These are phyloP conservation scores for Hylodesmum podocarpum DNA, from an alignment of 306 rosid genomes.

Conservation along the genomic window DNA sequence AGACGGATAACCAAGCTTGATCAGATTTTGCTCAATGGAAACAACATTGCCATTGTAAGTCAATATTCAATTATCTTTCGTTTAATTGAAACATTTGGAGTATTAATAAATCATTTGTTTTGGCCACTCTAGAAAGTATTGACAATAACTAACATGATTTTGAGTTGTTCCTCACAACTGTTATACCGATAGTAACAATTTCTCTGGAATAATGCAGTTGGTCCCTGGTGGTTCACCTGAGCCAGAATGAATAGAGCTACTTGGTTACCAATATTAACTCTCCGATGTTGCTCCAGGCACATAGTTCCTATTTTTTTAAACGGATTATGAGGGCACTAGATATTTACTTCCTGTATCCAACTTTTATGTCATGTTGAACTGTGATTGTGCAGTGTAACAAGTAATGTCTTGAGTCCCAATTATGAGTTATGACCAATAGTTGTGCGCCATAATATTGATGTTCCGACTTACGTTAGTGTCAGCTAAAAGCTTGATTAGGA, in stretches of 20 bases:
- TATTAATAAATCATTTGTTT: neutral
- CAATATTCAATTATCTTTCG: constrained; percentile 33
- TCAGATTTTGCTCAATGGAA: constrained; percentile 93
- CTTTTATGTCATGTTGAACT: constrained; percentile 23
- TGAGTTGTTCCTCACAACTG: neutral
- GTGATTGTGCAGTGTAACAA: constrained; percentile 16
- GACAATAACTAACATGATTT: neutral
- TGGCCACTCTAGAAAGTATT: neutral
- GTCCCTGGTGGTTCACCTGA: constrained; percentile 92
- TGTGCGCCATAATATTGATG: neutral
- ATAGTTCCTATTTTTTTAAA: constrained; percentile 37
- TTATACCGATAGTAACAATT: constrained; percentile 4
- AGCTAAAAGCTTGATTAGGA: too few species aligned
- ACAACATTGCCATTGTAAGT: constrained; percentile 99
- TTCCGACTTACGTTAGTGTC: neutral
- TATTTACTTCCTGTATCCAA: constrained; percentile 14
- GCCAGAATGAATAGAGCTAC: constrained; percentile 52
- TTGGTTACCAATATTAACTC: constrained; percentile 2
- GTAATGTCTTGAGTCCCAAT: too few species aligned
- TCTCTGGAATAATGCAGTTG: constrained; percentile 54
- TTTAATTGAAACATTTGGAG: neutral
- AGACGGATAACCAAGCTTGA: constrained; percentile 96
- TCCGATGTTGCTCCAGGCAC: constrained; percentile 28
- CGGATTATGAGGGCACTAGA: constrained; percentile 34
- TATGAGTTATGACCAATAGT: neutral